Percentiles rank a stretch among this genome's conserved stretches.
phyloP scores from a whole-genome alignment of 1,284 basidiomycete species.

The Ustilago crameri region DNA sequence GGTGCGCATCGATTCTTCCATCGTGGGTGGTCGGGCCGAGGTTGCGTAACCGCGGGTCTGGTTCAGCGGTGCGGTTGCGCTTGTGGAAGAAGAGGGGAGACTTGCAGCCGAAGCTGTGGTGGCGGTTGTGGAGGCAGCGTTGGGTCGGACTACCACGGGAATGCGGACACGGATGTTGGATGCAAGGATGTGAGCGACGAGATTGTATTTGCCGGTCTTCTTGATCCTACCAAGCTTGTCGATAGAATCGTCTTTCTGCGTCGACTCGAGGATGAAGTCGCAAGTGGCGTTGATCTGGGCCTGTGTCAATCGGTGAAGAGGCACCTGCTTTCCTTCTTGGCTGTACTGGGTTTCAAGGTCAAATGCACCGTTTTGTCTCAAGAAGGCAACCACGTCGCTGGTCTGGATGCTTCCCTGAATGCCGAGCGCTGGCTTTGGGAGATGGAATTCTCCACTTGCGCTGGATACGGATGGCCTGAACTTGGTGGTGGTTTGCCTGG shows the following conservation, averaged over 20 bases:
- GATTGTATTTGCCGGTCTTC: conserved; percentile 34
- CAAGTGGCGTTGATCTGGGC: conserved; percentile 43
- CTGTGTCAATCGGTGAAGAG: conserved; percentile 33
- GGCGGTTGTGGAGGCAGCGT: conserved; percentile 6
- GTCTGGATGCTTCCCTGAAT: conserved; percentile 43
- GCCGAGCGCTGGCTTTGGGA: conserved; percentile 32
- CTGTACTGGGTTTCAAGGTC: conserved; percentile 42
- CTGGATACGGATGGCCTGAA: not conserved
- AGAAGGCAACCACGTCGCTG: conserved; percentile 29
- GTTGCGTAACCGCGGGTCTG: conserved; percentile 40
- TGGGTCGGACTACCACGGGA: conserved; percentile 30
- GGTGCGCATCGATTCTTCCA: conserved; percentile 53
- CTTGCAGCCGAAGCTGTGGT: not conserved
- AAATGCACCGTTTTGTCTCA: conserved; percentile 32
- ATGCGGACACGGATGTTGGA: conserved; percentile 36
- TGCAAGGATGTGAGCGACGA: conserved; percentile 28
- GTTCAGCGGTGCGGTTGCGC: too few relatives aligned
- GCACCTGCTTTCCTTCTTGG: conserved; percentile 19
- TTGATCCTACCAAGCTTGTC: conserved; percentile 44
- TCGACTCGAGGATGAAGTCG: conserved; percentile 21
- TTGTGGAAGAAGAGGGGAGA: conserved; percentile 7
- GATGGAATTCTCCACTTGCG: conserved; percentile 7
- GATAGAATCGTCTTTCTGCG: conserved; percentile 12
- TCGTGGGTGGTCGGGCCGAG: conserved; percentile 15
- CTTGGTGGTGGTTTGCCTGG: conserved; percentile 36